Percentiles rank a stretch among this genome's conserved stretches.
Conservation (phyloP, 1,284 basidiomycete genomes). For the Leccinum fallax region DNA sequence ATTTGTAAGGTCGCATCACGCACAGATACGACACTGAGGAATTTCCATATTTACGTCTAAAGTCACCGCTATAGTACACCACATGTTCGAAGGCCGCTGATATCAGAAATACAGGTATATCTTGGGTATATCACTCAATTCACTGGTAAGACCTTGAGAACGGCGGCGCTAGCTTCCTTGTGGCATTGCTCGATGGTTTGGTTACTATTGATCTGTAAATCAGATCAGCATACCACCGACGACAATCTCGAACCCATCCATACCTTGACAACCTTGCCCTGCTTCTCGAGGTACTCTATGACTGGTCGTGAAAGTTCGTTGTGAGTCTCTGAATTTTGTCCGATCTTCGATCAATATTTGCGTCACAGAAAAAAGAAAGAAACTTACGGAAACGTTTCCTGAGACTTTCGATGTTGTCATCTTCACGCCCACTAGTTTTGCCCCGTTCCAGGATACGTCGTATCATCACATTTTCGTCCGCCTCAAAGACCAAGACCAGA, state of each 20-base stretch:
- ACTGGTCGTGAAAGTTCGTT: slow-evolving; percentile 95
- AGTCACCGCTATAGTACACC: slow-evolving; percentile 1
- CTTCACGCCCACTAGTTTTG: slow-evolving; percentile 93
- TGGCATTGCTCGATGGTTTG: slow-evolving; percentile 77
- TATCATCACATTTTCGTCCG: slow-evolving; percentile 84
- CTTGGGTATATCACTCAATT: slow-evolving; percentile 21
- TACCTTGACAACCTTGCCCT: slow-evolving; percentile 73
- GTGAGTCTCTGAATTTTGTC: slow-evolving; percentile 71
- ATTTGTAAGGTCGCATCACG: slow-evolving; percentile 46
- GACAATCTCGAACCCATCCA: not conserved
- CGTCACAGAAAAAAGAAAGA: not conserved
- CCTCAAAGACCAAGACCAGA: slow-evolving; percentile 88
- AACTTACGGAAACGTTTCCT: slow-evolving; percentile 92
- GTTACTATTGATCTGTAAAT: slow-evolving; percentile 74
- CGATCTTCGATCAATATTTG: slow-evolving; percentile 5
- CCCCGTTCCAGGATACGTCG: slow-evolving; percentile 85
- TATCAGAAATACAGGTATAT: slow-evolving; percentile 1
- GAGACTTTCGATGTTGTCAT: slow-evolving; percentile 95
- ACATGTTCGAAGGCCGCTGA: slow-evolving; percentile 13
- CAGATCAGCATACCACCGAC: slow-evolving; percentile 1
- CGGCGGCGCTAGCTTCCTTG: slow-evolving; percentile 55
- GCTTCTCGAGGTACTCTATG: slow-evolving; percentile 79
- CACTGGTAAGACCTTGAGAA: slow-evolving; percentile 47
- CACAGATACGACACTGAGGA: slow-evolving; percentile 33
- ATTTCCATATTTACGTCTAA: slow-evolving; percentile 49